A percentile compares a stretch with the other conserved stretches of the same genome.
Conservation (phyloP, 2,329 filamentous ascomycete genomes). For the Curvularia lunata region DNA sequence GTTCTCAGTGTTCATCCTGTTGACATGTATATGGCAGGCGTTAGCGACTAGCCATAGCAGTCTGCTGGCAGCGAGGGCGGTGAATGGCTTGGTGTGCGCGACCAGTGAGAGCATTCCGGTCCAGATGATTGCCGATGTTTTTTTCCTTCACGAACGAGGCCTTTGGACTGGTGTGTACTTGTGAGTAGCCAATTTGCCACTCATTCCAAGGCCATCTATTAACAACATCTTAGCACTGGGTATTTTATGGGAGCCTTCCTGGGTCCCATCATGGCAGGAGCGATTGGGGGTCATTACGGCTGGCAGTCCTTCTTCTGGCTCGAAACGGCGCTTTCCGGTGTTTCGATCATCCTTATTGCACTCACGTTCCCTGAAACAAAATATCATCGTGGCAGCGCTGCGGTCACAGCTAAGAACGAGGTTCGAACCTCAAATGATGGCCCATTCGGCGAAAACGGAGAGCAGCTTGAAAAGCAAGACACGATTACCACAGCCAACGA, state of each 20-base stretch:
- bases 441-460: slow-evolving; percentile 10
- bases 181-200: slow-evolving; percentile 21
- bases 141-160: slow-evolving; percentile 54
- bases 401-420: neutral
- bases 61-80: slow-evolving; percentile 52
- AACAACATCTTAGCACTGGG: slow-evolving; percentile 38
- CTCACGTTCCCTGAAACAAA: slow-evolving; percentile 54
- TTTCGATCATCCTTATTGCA: slow-evolving; percentile 50
- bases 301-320: slow-evolving; percentile 59
- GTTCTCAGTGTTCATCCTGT: slow-evolving; percentile 50
- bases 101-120: slow-evolving; percentile 54
- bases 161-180: slow-evolving; percentile 51
- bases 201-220: neutral
- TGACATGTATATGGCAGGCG: slow-evolving; percentile 55
- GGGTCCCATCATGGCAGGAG: slow-evolving; percentile 53
- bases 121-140: slow-evolving; percentile 54
- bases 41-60: slow-evolving; percentile 52
- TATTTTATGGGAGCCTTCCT: slow-evolving; percentile 54
- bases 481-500: slow-evolving; percentile 26
- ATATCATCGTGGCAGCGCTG: slow-evolving; percentile 41
- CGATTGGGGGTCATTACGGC: slow-evolving; percentile 51
- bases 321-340: slow-evolving; percentile 48
- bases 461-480: slow-evolving; percentile 38
- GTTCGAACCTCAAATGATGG: neutral
- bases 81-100: slow-evolving; percentile 53